phyloP scores from a whole-genome alignment of 345 rosid genomes.

The Corymbia maculata region DNA sequence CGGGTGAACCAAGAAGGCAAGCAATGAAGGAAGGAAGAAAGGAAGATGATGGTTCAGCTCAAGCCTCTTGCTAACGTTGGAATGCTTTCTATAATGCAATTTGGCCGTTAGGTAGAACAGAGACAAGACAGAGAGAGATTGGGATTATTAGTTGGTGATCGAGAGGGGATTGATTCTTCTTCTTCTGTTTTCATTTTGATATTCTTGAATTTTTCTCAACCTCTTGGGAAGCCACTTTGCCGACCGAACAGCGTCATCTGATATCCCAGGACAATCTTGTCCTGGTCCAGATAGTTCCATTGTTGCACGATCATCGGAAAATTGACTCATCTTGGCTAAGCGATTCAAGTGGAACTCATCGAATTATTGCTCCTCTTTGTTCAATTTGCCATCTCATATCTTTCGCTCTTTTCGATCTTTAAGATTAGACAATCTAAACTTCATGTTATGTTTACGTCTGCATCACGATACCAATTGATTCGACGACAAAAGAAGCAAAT shows the following conservation, averaged over 20 bases:
- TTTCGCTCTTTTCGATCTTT: not conserved
- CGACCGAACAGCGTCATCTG: not conserved
- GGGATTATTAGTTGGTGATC: not conserved
- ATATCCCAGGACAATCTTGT: no score
- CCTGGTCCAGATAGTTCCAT: not conserved
- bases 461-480: not conserved
- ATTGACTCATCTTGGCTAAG: not conserved
- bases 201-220: not conserved
- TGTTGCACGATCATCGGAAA: not conserved
- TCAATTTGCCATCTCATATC: not conserved
- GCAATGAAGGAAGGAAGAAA: not conserved
- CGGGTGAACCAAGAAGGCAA: not conserved
- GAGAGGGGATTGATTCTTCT: not conserved
- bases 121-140: not conserved
- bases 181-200: not conserved
- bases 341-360: not conserved
- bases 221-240: not conserved
- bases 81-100: not conserved
- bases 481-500: no score
- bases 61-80: not conserved
- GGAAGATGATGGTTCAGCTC: not conserved
- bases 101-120: not conserved
- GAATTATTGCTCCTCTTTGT: not conserved
- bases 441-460: not conserved
- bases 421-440: not conserved